These are phyloP conservation scores for Daedaleopsis nitida DNA, from an alignment of 768 basidiomycete genomes.

Conservation along the genomic window DNA sequence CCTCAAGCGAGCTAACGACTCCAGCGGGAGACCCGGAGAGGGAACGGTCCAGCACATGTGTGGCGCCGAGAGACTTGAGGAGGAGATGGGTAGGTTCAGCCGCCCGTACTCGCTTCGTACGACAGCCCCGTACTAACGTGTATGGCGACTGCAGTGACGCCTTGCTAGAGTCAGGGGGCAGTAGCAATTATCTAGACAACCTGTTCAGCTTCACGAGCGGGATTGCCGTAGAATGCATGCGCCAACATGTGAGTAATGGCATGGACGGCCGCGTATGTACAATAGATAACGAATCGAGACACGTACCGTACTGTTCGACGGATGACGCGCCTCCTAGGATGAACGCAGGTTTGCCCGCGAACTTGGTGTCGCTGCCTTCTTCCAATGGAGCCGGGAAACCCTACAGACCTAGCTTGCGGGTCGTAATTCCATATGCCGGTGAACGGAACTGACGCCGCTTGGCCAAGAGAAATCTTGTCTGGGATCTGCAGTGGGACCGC, in stretches of 20 bases:
- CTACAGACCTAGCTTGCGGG: not conserved
- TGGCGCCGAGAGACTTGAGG: constrained; percentile 28
- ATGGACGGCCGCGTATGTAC: too few species aligned
- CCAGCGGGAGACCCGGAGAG: constrained; percentile 1
- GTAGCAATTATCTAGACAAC: constrained; percentile 26
- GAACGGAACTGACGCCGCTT: constrained; percentile 34
- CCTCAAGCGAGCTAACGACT: constrained; percentile 4
- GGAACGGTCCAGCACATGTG: constrained; percentile 27
- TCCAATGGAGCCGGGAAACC: constrained; percentile 15
- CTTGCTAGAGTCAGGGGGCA: constrained; percentile 25
- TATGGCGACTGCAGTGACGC: constrained; percentile 3
- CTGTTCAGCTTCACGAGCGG: constrained; percentile 26
- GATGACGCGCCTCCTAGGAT: constrained; percentile 25
- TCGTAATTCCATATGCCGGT: constrained; percentile 22
- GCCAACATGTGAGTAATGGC: not conserved
- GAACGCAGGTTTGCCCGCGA: constrained; percentile 21
- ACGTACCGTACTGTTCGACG: constrained; percentile 24
- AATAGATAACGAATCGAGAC: not conserved
- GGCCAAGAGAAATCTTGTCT: constrained; percentile 28
- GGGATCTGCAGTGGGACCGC: constrained; percentile 26
- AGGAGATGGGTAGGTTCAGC: too few species aligned
- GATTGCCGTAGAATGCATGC: constrained; percentile 20
- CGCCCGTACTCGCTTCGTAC: too few species aligned
- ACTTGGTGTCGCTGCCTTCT: constrained; percentile 6
- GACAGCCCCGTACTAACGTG: too few species aligned